Percentiles rank a stretch among this genome's conserved stretches.
Evolutionary conservation across 495 filamentous ascomycete genomes (phyloP).

Genomic region (Neurospora tetrasperma): DNA sequence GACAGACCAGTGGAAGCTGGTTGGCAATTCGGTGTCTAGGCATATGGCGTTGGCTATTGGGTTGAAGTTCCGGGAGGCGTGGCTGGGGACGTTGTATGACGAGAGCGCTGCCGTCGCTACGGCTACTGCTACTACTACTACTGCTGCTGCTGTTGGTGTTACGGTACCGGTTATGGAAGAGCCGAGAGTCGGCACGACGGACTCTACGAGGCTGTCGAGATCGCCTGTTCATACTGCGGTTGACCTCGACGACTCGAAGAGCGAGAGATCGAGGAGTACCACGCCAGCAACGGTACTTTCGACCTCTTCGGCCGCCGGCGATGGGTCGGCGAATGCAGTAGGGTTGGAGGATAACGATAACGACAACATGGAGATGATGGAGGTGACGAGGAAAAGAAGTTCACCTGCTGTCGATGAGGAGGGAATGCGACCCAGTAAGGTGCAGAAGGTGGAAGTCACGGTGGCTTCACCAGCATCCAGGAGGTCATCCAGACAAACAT

Average conservation of each 20-base stretch:
- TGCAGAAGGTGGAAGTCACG: neutral
- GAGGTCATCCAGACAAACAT: neutral
- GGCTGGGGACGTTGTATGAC: constrained; percentile 26
- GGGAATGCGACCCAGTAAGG: neutral
- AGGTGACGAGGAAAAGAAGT: neutral
- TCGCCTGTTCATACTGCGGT: neutral
- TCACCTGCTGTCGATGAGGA: neutral
- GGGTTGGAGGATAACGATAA: neutral
- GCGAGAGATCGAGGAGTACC: neutral
- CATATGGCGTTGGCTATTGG: constrained; percentile 52
- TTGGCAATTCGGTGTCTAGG: constrained; percentile 66
- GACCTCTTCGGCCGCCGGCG: neutral
- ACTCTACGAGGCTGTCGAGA: neutral
- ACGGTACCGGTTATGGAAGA: neutral
- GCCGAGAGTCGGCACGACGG: neutral
- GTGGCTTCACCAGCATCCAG: neutral
- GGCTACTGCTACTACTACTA: neutral
- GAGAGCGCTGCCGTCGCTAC: neutral
- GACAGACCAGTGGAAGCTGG: constrained; percentile 44
- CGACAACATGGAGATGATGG: neutral
- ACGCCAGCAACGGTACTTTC: neutral
- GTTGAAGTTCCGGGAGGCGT: constrained; percentile 50
- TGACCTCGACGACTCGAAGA: neutral
- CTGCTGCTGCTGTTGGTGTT: neutral
- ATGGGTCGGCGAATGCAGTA: neutral